Conservation (phyloP, 176 grass and related monocot species). For the Zea luxurians region DNA sequence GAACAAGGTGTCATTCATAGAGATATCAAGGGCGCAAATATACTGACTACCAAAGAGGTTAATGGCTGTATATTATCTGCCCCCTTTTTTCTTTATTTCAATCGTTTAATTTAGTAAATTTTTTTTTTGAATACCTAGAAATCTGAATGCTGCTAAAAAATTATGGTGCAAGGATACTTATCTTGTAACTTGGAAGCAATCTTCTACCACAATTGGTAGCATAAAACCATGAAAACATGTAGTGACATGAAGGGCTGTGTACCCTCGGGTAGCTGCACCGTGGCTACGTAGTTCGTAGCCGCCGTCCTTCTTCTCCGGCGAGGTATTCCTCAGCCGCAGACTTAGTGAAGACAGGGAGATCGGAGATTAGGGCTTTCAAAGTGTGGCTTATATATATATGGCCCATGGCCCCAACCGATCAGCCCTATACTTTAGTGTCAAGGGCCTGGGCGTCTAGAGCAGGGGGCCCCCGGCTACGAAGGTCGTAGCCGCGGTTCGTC, state of each 20-base stretch:
- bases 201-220: not conserved
- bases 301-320: no score
- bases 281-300: no score
- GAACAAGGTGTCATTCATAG: slow-evolving; percentile 99
- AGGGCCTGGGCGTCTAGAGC: no score
- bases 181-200: slow-evolving; percentile 1
- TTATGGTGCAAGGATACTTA: not conserved
- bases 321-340: no score
- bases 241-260: not conserved
- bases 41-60: slow-evolving; percentile 97
- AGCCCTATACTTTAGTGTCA: no score
- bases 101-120: not conserved
- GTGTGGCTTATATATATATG: no score
- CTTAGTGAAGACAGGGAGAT: no score
- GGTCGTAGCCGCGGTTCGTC: no score
- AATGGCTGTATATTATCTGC: slow-evolving; percentile 28
- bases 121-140: not conserved
- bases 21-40: slow-evolving; percentile 99
- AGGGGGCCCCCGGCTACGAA: no score
- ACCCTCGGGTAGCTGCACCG: no score
- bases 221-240: slow-evolving; percentile 28
- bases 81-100: slow-evolving; percentile 32
- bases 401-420: no score
- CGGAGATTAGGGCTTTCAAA: no score
- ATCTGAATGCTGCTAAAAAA: not conserved